Base-by-base conservation (phyloP, 129 eudicot species). In the Solidago caesia region DNA sequence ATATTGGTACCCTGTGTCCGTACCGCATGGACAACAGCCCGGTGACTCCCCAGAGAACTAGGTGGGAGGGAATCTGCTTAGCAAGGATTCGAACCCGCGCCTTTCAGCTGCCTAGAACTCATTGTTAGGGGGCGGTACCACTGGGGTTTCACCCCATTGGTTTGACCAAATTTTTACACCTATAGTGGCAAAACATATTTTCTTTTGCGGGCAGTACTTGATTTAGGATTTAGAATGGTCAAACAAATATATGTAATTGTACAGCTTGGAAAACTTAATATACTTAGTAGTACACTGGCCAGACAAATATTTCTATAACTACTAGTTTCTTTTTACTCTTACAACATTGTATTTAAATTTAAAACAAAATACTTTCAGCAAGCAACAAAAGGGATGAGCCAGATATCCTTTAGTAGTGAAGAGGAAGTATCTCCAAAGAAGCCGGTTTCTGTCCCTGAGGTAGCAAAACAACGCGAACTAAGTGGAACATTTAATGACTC, bases 381-480 rank as follows among this genome's bases (percentile, higher is more conserved):
- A 80, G 88, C 89, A 64, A 68, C 74, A n/a, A 80, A 66, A 47
- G 96, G 96, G n/a, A 80, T 84, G 39, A 89, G 96, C 77, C 96
- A 89, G 68, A 89, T 89, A 39, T 89, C 92, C 2, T 89, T 89
- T 59, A 64, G 92, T 64, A 63, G 78, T 15, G 92, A 89, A 8
- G 92, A 83, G 46, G 72, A 64, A 61, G 70, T 83, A 47, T 84
- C 90, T 68, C 90, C 85, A 2, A 85, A 89, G 84, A 89, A 87
- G 70, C 88, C 96, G 11, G 79, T 79, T 21, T 70, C 88, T 49
- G 41, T 83, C 14, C 80, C 92, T 5, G 92, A 85, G 77, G 92
- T 83, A 21, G 96, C 92, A 27, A 89, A 89, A 73, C 96, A 87
- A 66, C 89, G 92, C 7, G 96, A 89, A 49, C 77, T 89, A 63